A percentile compares a stretch with the other conserved stretches of the same genome.
phyloP scores from a whole-genome alignment of 805 yeast species.

The Yarrowia sp. region DNA sequence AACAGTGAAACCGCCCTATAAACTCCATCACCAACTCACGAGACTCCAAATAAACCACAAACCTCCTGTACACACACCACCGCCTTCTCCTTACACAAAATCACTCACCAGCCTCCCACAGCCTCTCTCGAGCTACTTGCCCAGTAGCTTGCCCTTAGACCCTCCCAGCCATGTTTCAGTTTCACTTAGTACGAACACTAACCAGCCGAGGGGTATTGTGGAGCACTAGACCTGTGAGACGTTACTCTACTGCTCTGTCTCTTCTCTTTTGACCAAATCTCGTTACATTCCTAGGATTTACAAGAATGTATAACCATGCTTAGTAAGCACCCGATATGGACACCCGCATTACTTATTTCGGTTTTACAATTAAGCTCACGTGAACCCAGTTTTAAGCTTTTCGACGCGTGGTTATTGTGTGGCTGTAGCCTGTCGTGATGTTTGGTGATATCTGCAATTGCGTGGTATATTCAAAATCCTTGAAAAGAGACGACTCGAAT shows the following conservation, averaged over 20 bases:
- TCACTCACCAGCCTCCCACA: conserved; percentile 16
- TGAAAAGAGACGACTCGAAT: background rate
- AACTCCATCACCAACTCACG: too few relatives aligned
- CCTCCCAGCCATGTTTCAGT: conserved; percentile 16
- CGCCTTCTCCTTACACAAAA: background rate
- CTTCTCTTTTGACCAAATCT: too few relatives aligned
- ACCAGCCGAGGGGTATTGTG: background rate
- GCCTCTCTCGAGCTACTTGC: background rate
- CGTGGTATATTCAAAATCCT: background rate
- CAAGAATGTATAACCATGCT: background rate
- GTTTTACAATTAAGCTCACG: conserved; percentile 3
- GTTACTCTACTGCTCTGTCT: too few relatives aligned
- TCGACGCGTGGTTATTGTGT: conserved; percentile 11
- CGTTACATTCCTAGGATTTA: too few relatives aligned
- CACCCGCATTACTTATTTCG: background rate
- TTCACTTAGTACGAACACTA: background rate
- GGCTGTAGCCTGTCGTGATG: conserved; percentile 1
- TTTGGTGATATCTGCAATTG: background rate
- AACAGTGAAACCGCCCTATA: too few relatives aligned
- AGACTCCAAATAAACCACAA: too few relatives aligned
- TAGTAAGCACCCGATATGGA: background rate
- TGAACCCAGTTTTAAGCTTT: background rate
- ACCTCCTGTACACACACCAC: too few relatives aligned
- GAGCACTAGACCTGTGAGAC: too few relatives aligned
- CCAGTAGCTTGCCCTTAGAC: background rate